A percentile compares a stretch with the other conserved stretches of the same genome.
These are phyloP conservation scores for Nannochloropsis oceanica DNA, from an alignment of 108 stramenopile genomes.

Conservation along the genomic window DNA sequence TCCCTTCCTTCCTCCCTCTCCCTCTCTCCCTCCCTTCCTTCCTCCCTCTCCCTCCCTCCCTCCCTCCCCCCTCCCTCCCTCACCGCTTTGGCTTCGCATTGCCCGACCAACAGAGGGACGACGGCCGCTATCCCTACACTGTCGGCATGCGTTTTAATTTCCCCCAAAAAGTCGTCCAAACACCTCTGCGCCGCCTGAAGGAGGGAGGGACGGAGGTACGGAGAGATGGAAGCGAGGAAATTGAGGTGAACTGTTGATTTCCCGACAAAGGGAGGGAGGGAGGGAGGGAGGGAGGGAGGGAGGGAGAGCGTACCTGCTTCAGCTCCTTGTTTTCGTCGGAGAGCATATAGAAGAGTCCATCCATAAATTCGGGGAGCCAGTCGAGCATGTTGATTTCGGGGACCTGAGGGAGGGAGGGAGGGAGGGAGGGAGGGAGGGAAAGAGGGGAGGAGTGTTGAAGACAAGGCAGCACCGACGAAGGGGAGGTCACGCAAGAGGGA, in stretches of 20 bases:
- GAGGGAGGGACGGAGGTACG: not conserved
- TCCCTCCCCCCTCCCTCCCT: no score
- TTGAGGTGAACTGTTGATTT: not conserved
- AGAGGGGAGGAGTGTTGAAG: not conserved
- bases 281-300: no score
- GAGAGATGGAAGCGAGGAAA: not conserved
- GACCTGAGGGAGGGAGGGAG: no score
- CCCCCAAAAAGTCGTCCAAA: constrained; percentile 12
- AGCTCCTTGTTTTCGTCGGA: constrained; percentile 86
- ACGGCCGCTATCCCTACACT: no score
- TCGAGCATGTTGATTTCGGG: no score
- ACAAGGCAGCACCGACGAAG: not conserved
- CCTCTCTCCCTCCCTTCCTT: no score
- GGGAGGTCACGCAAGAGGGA: constrained; percentile 88
- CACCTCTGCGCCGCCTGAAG: constrained; percentile 1
- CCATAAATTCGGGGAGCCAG: constrained; percentile 77
- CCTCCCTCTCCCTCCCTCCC: no score
- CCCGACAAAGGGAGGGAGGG: constrained; percentile 61
- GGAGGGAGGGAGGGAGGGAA: not conserved
- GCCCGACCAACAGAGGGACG: no score
- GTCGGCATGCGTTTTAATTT: no score
- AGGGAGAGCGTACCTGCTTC: constrained; percentile 65
- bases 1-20: no score
- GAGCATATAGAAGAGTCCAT: constrained; percentile 95
- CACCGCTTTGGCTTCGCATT: no score